Percentiles rank a stretch among this genome's conserved stretches.
Conservation (phyloP, 2,329 filamentous ascomycete species). For the Furcasterigmium sp. region DNA sequence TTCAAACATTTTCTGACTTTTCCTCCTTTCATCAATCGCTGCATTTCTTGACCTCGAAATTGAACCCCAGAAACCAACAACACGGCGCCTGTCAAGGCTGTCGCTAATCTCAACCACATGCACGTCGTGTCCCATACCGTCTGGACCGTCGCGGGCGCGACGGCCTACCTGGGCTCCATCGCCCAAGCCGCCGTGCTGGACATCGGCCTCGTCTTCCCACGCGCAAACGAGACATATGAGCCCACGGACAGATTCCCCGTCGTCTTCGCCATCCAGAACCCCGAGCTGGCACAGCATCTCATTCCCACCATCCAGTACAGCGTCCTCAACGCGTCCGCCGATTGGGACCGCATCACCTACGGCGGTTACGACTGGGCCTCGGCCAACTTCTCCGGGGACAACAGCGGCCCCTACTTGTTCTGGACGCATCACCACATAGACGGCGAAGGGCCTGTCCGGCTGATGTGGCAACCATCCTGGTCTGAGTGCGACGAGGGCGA, state of each 20-base stretch:
- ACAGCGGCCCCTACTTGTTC: constrained; percentile 6
- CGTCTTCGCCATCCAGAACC: constrained; percentile 21
- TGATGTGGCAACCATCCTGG: constrained; percentile 6
- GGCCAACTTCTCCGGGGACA: background rate
- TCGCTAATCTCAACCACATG: too few relatives aligned
- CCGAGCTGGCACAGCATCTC: constrained; percentile 11
- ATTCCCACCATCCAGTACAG: constrained; percentile 4
- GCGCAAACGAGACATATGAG: constrained; percentile 21
- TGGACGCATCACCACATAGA: constrained; percentile 6
- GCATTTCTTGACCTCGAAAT: too few relatives aligned
- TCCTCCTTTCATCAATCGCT: too few relatives aligned
- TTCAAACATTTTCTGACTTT: too few relatives aligned
- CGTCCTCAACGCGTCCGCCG: constrained; percentile 6
- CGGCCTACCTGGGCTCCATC: constrained; percentile 7
- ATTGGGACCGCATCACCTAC: background rate
- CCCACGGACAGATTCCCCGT: constrained; percentile 18
- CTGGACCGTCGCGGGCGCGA: constrained; percentile 4
- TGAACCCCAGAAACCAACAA: too few relatives aligned
- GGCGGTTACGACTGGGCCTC: background rate
- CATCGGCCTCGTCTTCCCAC: constrained; percentile 22
- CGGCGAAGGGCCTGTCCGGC: constrained; percentile 6
- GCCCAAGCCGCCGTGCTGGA: constrained; percentile 14
- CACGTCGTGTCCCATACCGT: too few relatives aligned
- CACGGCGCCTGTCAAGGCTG: too few relatives aligned
- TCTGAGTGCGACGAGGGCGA: constrained; percentile 8